A percentile compares a stretch with the other conserved stretches of the same genome.
These are phyloP conservation scores for Coriolopsis trogii DNA, from an alignment of 1,284 basidiomycete genomes.

Conservation along the genomic window DNA sequence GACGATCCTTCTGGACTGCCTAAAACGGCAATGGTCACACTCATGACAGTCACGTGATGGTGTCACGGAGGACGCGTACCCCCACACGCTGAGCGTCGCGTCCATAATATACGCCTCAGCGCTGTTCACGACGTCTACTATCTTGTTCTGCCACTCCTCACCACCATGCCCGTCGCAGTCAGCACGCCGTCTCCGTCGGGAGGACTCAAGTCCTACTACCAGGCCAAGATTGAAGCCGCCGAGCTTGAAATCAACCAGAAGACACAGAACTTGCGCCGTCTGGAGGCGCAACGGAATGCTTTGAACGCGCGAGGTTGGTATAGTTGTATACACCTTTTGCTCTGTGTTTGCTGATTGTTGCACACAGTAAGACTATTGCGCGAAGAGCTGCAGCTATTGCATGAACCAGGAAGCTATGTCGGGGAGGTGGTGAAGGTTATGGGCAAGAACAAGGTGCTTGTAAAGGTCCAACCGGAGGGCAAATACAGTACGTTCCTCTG, in stretches of 20 bases:
- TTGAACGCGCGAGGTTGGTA: conserved; percentile 86
- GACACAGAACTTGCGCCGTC: conserved; percentile 92
- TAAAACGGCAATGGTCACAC: conserved; percentile 8
- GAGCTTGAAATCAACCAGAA: conserved; percentile 95
- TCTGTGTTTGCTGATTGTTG: not conserved
- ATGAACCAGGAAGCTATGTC: conserved; percentile 97
- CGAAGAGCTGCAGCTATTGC: conserved; percentile 93
- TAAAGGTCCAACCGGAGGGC: conserved; percentile 98
- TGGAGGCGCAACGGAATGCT: conserved; percentile 97
- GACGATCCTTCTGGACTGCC: conserved; percentile 18
- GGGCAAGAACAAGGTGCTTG: conserved; percentile 98
- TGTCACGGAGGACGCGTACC: conserved; percentile 25
- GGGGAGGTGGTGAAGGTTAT: conserved; percentile 98
- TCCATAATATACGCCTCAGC: too few species aligned
- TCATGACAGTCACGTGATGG: conserved; percentile 7
- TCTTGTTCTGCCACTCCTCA: not conserved
- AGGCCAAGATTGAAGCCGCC: conserved; percentile 93
- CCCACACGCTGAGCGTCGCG: conserved; percentile 9
- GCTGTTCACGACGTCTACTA: conserved; percentile 11
- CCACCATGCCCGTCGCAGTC: conserved; percentile 53
- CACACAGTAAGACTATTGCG: conserved; percentile 77
- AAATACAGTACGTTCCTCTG: conserved; percentile 81
- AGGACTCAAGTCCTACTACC: conserved; percentile 89
- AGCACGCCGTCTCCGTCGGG: conserved; percentile 53
- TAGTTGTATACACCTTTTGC: not conserved